Base-by-base conservation (phyloP, 2,329 filamentous ascomycete species). In the Aurifilum marmelostoma region DNA sequence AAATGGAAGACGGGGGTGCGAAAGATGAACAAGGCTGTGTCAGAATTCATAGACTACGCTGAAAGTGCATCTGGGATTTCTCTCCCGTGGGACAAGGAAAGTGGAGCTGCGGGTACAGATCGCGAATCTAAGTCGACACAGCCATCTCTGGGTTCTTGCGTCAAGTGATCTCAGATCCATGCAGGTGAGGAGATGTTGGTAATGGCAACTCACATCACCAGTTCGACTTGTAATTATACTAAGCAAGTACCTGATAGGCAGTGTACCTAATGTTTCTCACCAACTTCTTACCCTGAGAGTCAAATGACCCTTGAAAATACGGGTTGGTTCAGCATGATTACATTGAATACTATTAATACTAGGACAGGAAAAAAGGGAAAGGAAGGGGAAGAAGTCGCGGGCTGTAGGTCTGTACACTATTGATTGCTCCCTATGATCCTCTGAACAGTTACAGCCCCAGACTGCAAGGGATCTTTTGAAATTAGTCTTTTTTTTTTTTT, bases 351-450 rank as follows among this genome's bases (percentile, higher is more conserved):
- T n/a, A 47, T n/a, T n/a, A 7, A 21, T 47, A 1, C 21, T 3
- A n/a, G n/a, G 41, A 9, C 21, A 9, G 16, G 21, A 6, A 21
- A 21, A 7, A 47, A 41, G 39, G 5, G 9, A n/a, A 0, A 47
- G 2, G 1, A 21, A 7, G 21, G 16, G 39, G 5, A n/a, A n/a
- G 1, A 47, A 2, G 1, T n/a, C 21, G 7, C n/a, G 21, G 2
- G 18, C 43, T n/a, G 43, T 7, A 9, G 43, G 21, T 11, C 24
- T 54, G 11, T 54, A 24, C 11, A 54, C 2, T 14, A 21, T 27
- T 27, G n/a, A 24, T 3, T 24, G n/a, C n/a, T 3, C 2, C 21
- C n/a, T 54, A 14, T 24, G 12, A 27, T 7, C n/a, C 8, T 54
- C 50, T 27, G 24, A 14, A 14, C 11, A 27, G n/a, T 16, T 24